These are phyloP conservation scores for Magnolia changhungtana DNA, from an alignment of 164 flowering plant genomes.

Conservation along the genomic window DNA sequence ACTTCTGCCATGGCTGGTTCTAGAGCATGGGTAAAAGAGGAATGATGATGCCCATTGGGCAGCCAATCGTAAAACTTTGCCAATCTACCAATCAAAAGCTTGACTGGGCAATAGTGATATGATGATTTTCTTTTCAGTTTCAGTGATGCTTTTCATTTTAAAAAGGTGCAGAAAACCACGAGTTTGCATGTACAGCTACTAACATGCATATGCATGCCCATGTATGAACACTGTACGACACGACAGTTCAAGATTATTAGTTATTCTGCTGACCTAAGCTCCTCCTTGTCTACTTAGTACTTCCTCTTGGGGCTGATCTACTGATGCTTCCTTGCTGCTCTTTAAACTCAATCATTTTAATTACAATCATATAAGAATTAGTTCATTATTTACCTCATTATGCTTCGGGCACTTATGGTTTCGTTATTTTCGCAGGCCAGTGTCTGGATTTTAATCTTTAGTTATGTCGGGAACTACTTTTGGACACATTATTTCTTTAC, in stretches of 20 bases:
- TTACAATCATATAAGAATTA: neutral
- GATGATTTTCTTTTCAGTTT: neutral
- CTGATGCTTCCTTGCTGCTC: neutral
- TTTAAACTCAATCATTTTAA: neutral
- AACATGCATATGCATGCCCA: neutral
- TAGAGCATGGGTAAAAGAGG: too few relatives aligned
- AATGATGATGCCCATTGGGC: too few relatives aligned
- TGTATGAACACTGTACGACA: neutral
- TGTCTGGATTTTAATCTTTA: conserved; percentile 84
- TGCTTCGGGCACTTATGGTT: neutral
- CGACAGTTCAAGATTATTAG: neutral
- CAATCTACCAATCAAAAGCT: neutral
- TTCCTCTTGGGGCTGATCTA: neutral
- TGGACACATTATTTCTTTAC: conserved; percentile 99
- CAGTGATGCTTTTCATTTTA: neutral
- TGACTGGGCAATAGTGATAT: neutral
- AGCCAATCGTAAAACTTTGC: too few relatives aligned
- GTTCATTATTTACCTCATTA: neutral
- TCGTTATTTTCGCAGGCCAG: conserved; percentile 63
- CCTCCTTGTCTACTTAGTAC: neutral
- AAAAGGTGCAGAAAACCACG: neutral
- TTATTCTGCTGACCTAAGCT: neutral
- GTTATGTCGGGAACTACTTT: conserved; percentile 97
- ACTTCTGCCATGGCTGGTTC: too few relatives aligned
- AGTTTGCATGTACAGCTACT: neutral